These are phyloP conservation scores for Trichoderma simmonsii DNA, from an alignment of 2,329 filamentous ascomycete genomes.

Conservation along the genomic window DNA sequence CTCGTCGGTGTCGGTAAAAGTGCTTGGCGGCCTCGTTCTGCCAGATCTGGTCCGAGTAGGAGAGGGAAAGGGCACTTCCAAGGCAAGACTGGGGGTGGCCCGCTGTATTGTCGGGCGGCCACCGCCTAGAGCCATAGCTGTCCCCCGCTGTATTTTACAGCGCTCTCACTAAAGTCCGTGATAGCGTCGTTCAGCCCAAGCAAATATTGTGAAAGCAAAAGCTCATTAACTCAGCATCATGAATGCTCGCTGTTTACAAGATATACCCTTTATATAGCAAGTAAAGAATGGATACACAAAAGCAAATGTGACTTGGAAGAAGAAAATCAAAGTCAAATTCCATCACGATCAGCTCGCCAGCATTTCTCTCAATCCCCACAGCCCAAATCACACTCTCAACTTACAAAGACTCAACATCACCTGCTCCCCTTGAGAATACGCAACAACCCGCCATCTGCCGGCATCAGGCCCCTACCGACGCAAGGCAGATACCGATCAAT, in stretches of 20 bases:
- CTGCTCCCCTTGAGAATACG: background rate
- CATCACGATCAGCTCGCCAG: background rate
- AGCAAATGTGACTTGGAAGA: background rate
- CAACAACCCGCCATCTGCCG: background rate
- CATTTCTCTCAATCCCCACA: background rate
- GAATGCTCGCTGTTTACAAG: background rate
- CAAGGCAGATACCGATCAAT: background rate
- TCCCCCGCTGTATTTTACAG: background rate
- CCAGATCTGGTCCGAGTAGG: slow-evolving; percentile 14
- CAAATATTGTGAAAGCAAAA: background rate
- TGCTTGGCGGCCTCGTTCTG: slow-evolving; percentile 9
- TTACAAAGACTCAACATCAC: slow-evolving; percentile 2
- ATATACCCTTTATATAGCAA: background rate
- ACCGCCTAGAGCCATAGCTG: slow-evolving; percentile 23
- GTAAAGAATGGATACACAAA: background rate
- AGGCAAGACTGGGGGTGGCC: slow-evolving; percentile 10
- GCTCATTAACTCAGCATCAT: background rate
- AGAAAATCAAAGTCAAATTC: background rate
- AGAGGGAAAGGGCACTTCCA: slow-evolving; percentile 5
- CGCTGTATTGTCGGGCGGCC: slow-evolving; percentile 9
- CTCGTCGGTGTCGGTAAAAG: slow-evolving; percentile 14
- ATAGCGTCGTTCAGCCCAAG: background rate
- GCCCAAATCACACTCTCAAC: slow-evolving; percentile 1
- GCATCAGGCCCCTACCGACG: background rate
- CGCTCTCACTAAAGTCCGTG: background rate